Evolutionary conservation across 2,329 filamentous ascomycete genomes (phyloP), one percentile per base, ranked within the genome.

Genomic region (Microdochium bolleyi): DNA sequence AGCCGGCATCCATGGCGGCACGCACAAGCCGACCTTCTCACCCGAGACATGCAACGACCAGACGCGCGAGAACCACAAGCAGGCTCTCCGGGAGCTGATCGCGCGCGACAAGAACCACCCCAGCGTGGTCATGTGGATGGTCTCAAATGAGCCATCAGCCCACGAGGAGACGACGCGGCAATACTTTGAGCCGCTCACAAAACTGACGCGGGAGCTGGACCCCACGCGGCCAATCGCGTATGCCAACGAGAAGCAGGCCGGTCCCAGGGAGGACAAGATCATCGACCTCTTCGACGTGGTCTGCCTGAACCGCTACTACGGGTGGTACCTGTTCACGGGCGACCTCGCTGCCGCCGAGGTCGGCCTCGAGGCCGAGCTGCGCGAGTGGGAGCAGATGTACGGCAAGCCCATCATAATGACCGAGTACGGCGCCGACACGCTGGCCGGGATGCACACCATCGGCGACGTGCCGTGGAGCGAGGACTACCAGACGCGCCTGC

Each of bases 261-360:
- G 41, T 21, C 27, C 51, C 13, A 50, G 60, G 0, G 51, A 48
- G 19, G 61, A 64, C 49, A 49, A 25, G 2, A 60, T 64, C 22
- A 54, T 59, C 0, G 62, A 64, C 37, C 30, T 65, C 0, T 63
- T 65, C 49, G 63, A 65, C 37, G 60, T 65, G 0, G 50, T 60
- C 10, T 65, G 60, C 24, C 53, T 65, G 30, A 65, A 64, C 27
- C 60, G 63, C 1, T 65, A 65, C 27, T 64, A 61, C 44, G 63
- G 63, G 1, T 64, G 62, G 62, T 64, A 64, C 24, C 41, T 52
- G 2, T 24, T 61, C 8, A 65, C 60, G 0, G 62, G 56, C 5
- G 57, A 61, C 38, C 55, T 62, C 14, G 57, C 41, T 5, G 51
- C 53, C 2, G 64, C 64, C 2, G 62, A 64, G 46, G 38, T 32